Conservation (phyloP, 2,329 filamentous ascomycete genomes). For the Golovinomyces cichoracearum region DNA sequence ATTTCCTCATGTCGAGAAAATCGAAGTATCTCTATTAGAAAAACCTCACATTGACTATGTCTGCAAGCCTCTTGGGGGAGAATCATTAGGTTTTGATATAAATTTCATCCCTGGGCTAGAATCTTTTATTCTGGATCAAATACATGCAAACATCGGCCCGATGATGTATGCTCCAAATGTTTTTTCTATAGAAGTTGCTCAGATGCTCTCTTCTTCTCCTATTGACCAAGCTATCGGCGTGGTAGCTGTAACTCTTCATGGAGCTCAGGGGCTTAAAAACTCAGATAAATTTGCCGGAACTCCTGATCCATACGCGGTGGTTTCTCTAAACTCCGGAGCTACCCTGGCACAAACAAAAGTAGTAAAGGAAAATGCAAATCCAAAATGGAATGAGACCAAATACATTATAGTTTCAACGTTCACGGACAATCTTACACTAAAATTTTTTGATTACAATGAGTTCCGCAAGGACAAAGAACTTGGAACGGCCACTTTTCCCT, state of each 20-base stretch:
- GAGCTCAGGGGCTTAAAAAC: slow-evolving; percentile 80
- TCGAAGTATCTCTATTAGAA: slow-evolving; percentile 87
- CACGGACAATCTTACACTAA: slow-evolving; percentile 62
- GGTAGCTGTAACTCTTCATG: slow-evolving; percentile 69
- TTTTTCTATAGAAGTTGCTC: slow-evolving; percentile 93
- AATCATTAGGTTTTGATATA: slow-evolving; percentile 91
- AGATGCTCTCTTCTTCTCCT: slow-evolving; percentile 83
- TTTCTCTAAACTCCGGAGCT: slow-evolving; percentile 62
- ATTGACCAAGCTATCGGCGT: slow-evolving; percentile 94
- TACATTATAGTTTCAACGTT: slow-evolving; percentile 86
- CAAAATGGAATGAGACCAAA: slow-evolving; percentile 88
- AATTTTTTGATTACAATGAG: slow-evolving; percentile 81
- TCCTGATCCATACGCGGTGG: slow-evolving; percentile 64
- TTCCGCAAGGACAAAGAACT: slow-evolving; percentile 91
- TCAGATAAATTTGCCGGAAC: slow-evolving; percentile 79
- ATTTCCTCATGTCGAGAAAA: slow-evolving; percentile 80
- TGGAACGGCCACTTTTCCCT: slow-evolving; percentile 56
- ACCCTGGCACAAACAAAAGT: slow-evolving; percentile 75
- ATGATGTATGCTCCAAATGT: slow-evolving; percentile 99
- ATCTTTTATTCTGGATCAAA: slow-evolving; percentile 80
- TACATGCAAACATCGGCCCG: slow-evolving; percentile 73
- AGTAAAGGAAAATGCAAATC: slow-evolving; percentile 58
- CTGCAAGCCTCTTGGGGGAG: slow-evolving; percentile 88
- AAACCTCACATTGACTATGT: slow-evolving; percentile 75
- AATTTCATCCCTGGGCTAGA: slow-evolving; percentile 95